Evolutionary conservation across 2,329 filamentous ascomycete genomes (phyloP).

Genomic region (Xylaria sp.): DNA sequence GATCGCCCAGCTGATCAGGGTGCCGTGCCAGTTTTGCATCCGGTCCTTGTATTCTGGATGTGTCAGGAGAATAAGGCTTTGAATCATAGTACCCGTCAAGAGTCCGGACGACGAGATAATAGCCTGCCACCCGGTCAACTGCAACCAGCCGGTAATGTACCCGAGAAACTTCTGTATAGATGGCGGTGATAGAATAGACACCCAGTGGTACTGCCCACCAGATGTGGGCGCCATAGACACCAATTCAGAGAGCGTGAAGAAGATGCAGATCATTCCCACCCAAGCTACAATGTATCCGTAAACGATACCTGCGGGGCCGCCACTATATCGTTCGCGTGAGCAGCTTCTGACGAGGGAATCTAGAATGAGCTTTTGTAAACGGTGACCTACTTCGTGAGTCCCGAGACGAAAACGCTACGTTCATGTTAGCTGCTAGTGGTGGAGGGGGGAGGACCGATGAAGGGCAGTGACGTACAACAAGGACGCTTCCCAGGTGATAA

Average conservation of each 20-base stretch:
- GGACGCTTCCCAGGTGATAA: conserved; percentile 41
- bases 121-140: conserved; percentile 39
- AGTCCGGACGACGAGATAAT: conserved; percentile 25
- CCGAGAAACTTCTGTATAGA: conserved; percentile 31
- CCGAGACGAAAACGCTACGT: conserved; percentile 32
- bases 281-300: conserved; percentile 65
- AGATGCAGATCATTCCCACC: conserved; percentile 58
- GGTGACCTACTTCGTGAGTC: conserved; percentile 32
- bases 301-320: conserved; percentile 57
- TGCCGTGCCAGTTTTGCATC: conserved; percentile 38
- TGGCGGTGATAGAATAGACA: conserved; percentile 42
- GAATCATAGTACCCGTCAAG: conserved; percentile 33
- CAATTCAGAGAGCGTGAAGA: conserved; percentile 58
- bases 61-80: conserved; percentile 37
- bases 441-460: conserved; percentile 39
- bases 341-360: conserved; percentile 23
- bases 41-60: conserved; percentile 33
- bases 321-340: conserved; percentile 24
- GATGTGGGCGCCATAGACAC: conserved; percentile 54
- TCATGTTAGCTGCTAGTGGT: conserved; percentile 4
- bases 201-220: conserved; percentile 43
- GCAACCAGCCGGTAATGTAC: conserved; percentile 42
- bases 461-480: conserved; percentile 45
- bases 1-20: conserved; percentile 50
- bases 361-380: background rate